phyloP scores from a whole-genome alignment of 2,329 filamentous ascomycete genomes.

The Diplocarpon rosae region DNA sequence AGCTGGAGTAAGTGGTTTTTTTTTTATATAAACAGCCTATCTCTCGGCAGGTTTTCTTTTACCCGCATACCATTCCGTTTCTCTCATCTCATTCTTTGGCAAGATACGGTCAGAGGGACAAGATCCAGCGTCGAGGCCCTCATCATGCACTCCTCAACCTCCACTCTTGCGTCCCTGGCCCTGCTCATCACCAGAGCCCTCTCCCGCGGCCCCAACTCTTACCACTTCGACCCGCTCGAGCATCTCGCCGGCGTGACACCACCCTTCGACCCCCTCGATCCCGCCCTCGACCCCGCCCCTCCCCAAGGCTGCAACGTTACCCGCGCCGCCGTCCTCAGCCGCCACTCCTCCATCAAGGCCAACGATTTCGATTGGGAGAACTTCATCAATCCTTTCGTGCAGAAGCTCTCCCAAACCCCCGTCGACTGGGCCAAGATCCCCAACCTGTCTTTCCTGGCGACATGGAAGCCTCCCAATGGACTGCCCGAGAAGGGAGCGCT shows the following conservation, averaged over 20 bases:
- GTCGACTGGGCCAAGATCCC: conserved; percentile 34
- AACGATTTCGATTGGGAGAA: conserved; percentile 41
- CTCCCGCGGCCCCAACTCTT: conserved; percentile 19
- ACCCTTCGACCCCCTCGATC: conserved; percentile 37
- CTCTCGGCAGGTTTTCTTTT: no score
- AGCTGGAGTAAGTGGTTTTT: no score
- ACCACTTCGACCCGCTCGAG: conserved; percentile 36
- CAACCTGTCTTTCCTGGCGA: conserved; percentile 19
- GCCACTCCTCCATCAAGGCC: conserved; percentile 40
- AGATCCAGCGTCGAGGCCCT: neutral
- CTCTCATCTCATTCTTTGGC: neutral
- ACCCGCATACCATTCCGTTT: no score
- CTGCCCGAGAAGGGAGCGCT: conserved; percentile 22
- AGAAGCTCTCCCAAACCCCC: conserved; percentile 38
- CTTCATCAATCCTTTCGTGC: conserved; percentile 38
- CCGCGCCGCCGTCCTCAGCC: conserved; percentile 36
- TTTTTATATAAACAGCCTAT: no score
- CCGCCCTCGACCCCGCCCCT: conserved; percentile 34
- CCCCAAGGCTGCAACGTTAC: conserved; percentile 41
- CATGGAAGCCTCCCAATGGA: conserved; percentile 21
- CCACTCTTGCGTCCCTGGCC: conserved; percentile 8
- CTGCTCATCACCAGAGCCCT: conserved; percentile 3
- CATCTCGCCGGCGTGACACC: conserved; percentile 40
- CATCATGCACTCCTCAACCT: neutral
- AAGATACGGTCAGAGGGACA: no score